Conservation (phyloP, 2,329 filamentous ascomycete genomes). For the Pestalotiopsis fici region DNA sequence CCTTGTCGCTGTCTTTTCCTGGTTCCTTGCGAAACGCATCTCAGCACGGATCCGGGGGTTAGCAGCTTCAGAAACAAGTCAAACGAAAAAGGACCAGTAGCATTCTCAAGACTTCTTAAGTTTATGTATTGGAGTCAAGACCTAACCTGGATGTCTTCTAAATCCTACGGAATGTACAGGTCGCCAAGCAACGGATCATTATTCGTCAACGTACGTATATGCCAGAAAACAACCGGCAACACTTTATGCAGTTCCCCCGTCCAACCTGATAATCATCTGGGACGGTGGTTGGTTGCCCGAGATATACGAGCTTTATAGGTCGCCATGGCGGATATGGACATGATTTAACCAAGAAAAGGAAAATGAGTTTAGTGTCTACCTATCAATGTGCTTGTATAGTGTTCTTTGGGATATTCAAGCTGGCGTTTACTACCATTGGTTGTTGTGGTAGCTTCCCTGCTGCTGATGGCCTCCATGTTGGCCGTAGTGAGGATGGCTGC, state of each 20-base stretch:
- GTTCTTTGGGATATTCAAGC: background rate
- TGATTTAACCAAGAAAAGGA: background rate
- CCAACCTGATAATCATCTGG: background rate
- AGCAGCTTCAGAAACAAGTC: conserved; percentile 20
- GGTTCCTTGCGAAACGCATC: conserved; percentile 42
- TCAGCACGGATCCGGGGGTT: conserved; percentile 30
- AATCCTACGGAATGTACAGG: conserved; percentile 3
- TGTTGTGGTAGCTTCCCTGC: conserved; percentile 33
- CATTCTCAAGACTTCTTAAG: background rate
- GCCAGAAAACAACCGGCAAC: background rate
- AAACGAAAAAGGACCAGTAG: conserved; percentile 41
- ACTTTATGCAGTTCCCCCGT: background rate
- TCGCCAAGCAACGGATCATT: background rate
- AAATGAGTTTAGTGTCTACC: conserved; percentile 1
- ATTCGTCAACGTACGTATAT: conserved; percentile 6
- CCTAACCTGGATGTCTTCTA: conserved; percentile 1
- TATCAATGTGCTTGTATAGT: conserved; percentile 3
- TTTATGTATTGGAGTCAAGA: background rate
- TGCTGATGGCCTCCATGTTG: conserved; percentile 28
- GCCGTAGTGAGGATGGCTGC: conserved; percentile 26
- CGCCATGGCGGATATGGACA: background rate
- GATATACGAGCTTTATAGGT: background rate
- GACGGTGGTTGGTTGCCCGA: background rate
- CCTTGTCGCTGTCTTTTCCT: conserved; percentile 54
- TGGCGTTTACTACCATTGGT: conserved; percentile 22